Evolutionary conservation across 1,284 basidiomycete genomes (phyloP).

Genomic region (Fistulinella cinereoalba): DNA sequence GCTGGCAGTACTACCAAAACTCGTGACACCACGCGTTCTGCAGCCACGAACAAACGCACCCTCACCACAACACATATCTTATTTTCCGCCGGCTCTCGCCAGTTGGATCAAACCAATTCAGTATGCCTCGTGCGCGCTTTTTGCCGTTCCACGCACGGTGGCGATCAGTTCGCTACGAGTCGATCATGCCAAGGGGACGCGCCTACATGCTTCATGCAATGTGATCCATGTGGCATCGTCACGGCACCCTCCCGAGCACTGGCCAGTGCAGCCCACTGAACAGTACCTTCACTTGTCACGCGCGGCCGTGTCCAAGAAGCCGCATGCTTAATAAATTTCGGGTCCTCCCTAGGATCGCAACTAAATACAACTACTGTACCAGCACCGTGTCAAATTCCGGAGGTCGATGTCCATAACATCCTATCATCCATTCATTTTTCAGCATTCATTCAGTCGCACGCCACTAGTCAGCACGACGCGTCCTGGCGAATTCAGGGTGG

Average conservation of each 20-base stretch:
- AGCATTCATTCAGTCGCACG: slow-evolving; percentile 19
- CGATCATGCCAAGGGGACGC: slow-evolving; percentile 15
- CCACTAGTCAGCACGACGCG: slow-evolving; percentile 10
- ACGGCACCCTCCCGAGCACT: slow-evolving; percentile 6
- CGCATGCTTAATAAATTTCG: slow-evolving; percentile 18
- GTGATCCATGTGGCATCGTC: slow-evolving; percentile 23
- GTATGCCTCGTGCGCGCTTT: slow-evolving; percentile 23
- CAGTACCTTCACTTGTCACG: slow-evolving; percentile 10
- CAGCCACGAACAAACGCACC: neutral
- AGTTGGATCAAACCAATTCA: slow-evolving; percentile 17
- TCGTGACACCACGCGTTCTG: slow-evolving; percentile 43
- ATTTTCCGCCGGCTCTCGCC: slow-evolving; percentile 5
- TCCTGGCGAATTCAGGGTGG: slow-evolving; percentile 34
- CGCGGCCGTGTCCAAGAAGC: slow-evolving; percentile 11
- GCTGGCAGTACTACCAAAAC: slow-evolving; percentile 92
- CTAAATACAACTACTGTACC: slow-evolving; percentile 19
- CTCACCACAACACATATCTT: slow-evolving; percentile 1
- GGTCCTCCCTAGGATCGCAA: too few species aligned
- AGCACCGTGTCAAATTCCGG: slow-evolving; percentile 2
- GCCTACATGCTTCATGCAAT: slow-evolving; percentile 25
- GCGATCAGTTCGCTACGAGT: slow-evolving; percentile 21
- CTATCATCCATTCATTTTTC: slow-evolving; percentile 29
- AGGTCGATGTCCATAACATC: slow-evolving; percentile 13
- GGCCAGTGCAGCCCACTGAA: slow-evolving; percentile 1
- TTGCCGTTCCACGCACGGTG: slow-evolving; percentile 4